phyloP scores from a whole-genome alignment of 2,329 filamentous ascomycete species.

The Aureobasidium zeae region DNA sequence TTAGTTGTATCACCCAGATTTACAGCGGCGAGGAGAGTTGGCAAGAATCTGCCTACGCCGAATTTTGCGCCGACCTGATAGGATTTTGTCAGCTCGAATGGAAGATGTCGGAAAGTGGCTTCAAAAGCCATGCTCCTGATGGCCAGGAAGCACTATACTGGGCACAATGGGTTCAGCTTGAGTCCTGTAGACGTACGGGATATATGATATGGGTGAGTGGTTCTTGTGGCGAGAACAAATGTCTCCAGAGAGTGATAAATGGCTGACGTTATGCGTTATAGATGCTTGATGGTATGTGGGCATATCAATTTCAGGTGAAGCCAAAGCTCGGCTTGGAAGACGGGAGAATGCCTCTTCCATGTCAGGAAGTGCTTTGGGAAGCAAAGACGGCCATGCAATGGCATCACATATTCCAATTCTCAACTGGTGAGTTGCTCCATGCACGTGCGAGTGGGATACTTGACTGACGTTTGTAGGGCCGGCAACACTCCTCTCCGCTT shows the following conservation, averaged over 20 bases:
- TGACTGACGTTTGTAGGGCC: conserved; percentile 6
- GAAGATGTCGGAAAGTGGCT: conserved; percentile 12
- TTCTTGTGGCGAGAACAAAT: background rate
- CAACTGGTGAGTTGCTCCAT: conserved; percentile 3
- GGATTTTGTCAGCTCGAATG: conserved; percentile 17
- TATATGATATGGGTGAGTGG: conserved; percentile 20
- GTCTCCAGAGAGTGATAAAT: background rate
- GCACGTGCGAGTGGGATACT: background rate
- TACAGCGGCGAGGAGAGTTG: conserved; percentile 19
- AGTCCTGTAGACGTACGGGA: conserved; percentile 19
- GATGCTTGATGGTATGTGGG: conserved; percentile 22
- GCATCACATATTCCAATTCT: conserved; percentile 17
- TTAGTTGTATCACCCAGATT: conserved; percentile 17
- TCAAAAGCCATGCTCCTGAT: background rate
- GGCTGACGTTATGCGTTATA: background rate
- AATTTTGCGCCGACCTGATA: conserved; percentile 10
- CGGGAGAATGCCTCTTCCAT: conserved; percentile 21
- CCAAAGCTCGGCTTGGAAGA: conserved; percentile 18
- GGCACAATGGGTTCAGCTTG: conserved; percentile 19
- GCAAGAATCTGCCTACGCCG: conserved; percentile 15
- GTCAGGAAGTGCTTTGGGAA: conserved; percentile 24
- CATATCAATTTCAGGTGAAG: conserved; percentile 19
- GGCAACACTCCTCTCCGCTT: conserved; percentile 33
- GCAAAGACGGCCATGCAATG: conserved; percentile 21
- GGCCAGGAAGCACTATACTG: conserved; percentile 15